These are phyloP conservation scores for Pleochaeta shiraiana DNA, from an alignment of 2,329 filamentous ascomycete species.

Conservation along the genomic window DNA sequence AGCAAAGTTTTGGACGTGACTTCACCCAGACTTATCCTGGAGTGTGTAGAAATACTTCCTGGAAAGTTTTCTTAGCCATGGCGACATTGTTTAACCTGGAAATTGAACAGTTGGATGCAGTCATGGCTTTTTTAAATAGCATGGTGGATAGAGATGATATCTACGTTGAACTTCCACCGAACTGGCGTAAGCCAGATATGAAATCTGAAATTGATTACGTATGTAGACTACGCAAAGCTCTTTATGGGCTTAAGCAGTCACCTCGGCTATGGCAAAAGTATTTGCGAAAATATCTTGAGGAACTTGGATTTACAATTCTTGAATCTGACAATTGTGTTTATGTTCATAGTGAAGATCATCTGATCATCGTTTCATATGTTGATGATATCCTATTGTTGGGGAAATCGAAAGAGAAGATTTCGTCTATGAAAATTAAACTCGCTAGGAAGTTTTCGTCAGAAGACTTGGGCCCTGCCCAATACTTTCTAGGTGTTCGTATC, in stretches of 20 bases:
- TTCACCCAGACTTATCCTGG: neutral
- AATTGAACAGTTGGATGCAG: neutral
- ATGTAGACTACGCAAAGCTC: neutral
- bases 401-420: neutral
- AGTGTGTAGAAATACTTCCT: neutral
- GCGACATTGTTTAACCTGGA: neutral
- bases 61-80: neutral
- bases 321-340: conserved; percentile 2
- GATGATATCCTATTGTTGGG: neutral
- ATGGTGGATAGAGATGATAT: neutral
- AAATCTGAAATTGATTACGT: neutral
- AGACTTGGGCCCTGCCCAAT: neutral
- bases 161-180: neutral
- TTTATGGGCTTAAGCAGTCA: neutral
- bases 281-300: neutral
- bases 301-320: neutral
- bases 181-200: neutral
- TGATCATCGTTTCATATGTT: neutral
- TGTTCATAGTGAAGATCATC: neutral
- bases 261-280: neutral
- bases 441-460: neutral
- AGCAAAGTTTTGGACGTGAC: neutral
- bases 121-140: neutral
- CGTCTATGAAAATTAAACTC: neutral
- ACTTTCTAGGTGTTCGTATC: neutral